Evolutionary conservation across 306 rosid species (phyloP), one percentile per base, ranked within the genome.

Genomic region (Lathyrus tuberosus): DNA sequence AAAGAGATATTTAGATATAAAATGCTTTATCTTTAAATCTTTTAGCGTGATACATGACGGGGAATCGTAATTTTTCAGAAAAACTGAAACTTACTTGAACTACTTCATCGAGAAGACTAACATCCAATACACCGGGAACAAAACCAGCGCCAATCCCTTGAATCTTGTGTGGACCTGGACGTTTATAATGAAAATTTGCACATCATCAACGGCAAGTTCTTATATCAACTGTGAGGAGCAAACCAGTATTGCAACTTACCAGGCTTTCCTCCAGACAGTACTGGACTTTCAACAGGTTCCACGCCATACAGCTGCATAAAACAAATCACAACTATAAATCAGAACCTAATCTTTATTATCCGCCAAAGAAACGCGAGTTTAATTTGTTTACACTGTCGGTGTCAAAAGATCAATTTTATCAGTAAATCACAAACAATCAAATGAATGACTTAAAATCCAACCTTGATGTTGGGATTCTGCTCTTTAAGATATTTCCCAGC

Each of bases 121-220:
- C 86, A 10, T 90, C 97, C 84, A 90, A 76, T 62, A 90, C 97
- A 4, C 85, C 89, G 4, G 90, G 95, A 44, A 88, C 41, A 73
- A 91, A 91, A 60, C 95, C 97, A 71, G 92, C 95, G 15, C 97
- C 97, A 63, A 91, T 88, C 80, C 97, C 97, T 83, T 90, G 90
- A 82, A 90, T 90, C 84, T 86, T 90, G 82, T 90, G 97, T 10
- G 95, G 90, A 78, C 97, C 97, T 90, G 68, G 28, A 71, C 65
- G 79, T 67, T 65, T 24, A 56, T 60, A 62, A 41, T 22, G 72
- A 51, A 22, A 35, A 74, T 46, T 72, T 62, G 16, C 15, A 67
- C 75, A 80, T 17, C 67, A 62, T 15, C 9, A 71, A 33, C 47
- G 3, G 28, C 24, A 78, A 43, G 35, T 72, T 67, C 41, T 61